A percentile compares a stretch with the other conserved stretches of the same genome.
Conservation (phyloP, 1,284 basidiomycete species). For the Sanguinoderma infundibulare region DNA sequence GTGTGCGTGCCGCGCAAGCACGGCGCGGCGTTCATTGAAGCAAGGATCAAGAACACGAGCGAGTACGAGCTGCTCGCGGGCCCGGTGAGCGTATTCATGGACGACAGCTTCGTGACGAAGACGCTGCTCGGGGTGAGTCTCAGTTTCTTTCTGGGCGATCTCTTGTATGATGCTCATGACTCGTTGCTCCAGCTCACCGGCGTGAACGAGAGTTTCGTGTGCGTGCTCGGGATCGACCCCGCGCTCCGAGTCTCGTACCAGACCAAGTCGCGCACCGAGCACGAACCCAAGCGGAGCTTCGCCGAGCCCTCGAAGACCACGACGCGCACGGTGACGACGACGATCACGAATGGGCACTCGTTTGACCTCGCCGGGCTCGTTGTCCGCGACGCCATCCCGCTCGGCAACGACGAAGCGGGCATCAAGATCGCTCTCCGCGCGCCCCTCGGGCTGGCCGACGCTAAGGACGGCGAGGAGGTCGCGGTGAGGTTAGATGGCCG, state of each 20-base stretch:
- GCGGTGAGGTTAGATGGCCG: slow-evolving; percentile 25
- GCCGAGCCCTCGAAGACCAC: slow-evolving; percentile 47
- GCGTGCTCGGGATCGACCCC: slow-evolving; percentile 57
- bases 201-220: slow-evolving; percentile 53
- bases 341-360: slow-evolving; percentile 52
- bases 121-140: slow-evolving; percentile 46
- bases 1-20: slow-evolving; percentile 53
- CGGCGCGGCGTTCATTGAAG: slow-evolving; percentile 47
- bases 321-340: slow-evolving; percentile 47
- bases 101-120: slow-evolving; percentile 54
- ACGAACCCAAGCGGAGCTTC: slow-evolving; percentile 37
- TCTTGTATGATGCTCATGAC: background rate
- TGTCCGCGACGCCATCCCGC: slow-evolving; percentile 51
- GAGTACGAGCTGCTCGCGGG: slow-evolving; percentile 57
- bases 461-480: slow-evolving; percentile 46
- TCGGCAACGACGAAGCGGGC: slow-evolving; percentile 45
- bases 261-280: slow-evolving; percentile 29
- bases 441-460: slow-evolving; percentile 50
- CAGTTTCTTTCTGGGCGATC: background rate
- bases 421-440: slow-evolving; percentile 51
- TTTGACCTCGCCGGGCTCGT: slow-evolving; percentile 48
- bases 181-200: slow-evolving; percentile 43
- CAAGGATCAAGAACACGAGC: slow-evolving; percentile 54
- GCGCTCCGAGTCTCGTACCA: slow-evolving; percentile 21
- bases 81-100: slow-evolving; percentile 52